A percentile compares a stretch with the other conserved stretches of the same genome.
phyloP scores from a whole-genome alignment of 208 protist species.

The Acanthamoeba lenticulata region DNA sequence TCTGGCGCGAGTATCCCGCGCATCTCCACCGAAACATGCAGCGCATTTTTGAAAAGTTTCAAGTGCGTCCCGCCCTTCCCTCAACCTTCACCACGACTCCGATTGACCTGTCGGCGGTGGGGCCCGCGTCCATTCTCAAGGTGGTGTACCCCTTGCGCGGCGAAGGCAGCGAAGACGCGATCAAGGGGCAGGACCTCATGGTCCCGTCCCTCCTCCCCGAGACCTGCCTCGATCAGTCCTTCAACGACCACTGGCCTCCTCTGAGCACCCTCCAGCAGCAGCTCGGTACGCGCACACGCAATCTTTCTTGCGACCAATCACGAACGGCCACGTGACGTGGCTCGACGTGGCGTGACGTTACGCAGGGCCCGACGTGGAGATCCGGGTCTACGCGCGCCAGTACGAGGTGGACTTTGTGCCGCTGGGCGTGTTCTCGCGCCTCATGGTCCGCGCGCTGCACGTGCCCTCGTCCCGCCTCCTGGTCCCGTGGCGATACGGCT shows the following conservation, averaged over 20 bases:
- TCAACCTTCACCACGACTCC: too few species aligned
- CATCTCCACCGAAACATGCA: constrained; percentile 48
- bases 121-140: background rate
- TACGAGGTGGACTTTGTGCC: constrained; percentile 49
- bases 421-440: constrained; percentile 30
- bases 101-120: background rate
- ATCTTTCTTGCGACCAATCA: too few species aligned
- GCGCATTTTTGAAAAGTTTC: constrained; percentile 54
- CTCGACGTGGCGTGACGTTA: background rate
- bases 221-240: background rate
- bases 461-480: background rate
- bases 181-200: constrained; percentile 25
- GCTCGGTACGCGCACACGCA: background rate
- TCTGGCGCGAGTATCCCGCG: constrained; percentile 40
- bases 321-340: background rate
- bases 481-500: constrained; percentile 29
- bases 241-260: background rate
- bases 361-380: background rate
- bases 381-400: background rate
- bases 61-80: background rate
- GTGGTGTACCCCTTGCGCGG: background rate
- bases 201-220: background rate
- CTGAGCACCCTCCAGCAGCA: background rate
- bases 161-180: background rate
- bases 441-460: constrained; percentile 28